Base-by-base conservation (phyloP, 371 early-diverging fungal genomes). In the Mucor indicus region DNA sequence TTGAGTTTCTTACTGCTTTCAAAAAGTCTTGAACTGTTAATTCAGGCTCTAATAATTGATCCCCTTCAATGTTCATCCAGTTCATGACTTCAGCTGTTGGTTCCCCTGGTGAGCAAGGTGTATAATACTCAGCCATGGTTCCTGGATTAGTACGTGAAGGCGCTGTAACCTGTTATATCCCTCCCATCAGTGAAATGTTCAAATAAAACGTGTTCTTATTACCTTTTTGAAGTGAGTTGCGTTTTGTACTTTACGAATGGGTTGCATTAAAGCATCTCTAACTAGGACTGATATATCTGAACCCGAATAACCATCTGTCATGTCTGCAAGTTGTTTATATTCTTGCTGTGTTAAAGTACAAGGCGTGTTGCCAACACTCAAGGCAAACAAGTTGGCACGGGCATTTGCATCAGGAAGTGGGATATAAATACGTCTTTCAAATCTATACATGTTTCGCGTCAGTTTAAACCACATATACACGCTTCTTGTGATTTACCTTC, bases 41-140 rank as follows among this genome's bases (percentile, higher is more conserved):
- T 6, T 86, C 81, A 3, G 98, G 98, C 63, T 98, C 98, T 65
- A 92, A 55, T 53, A 98, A 62, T 62, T 96, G 90, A 58, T 96
- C 88, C 11, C 80, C 62, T 40, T 79, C 83, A 16, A 96, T 86
- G 33, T 91, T 83, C 53, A 83, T 85, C 98, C 97, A 98, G 3
- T 85, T 81, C 86, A 85, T 92, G 58, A 93, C 95, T 25, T 81
- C 61, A 3, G 95, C 96, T 2, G 80, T 80, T 19, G 85, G 79
- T 48, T 93, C 98, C 11, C 95, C 97, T 1, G 97, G 95, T 31
- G 94, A 94, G 62, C 97, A 98, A n/a, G 98, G 98, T 17, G 93
- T 95, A 58, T 90, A 72, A 48, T 86, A 83, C 32, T 67, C 56
- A 44, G 62, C 79, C 12, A 68, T 77, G 38, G 69, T 62, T 16